Evolutionary conservation across 768 basidiomycete genomes (phyloP), one percentile per base, ranked within the genome.

Genomic region (Tricholoma furcatifolium): DNA sequence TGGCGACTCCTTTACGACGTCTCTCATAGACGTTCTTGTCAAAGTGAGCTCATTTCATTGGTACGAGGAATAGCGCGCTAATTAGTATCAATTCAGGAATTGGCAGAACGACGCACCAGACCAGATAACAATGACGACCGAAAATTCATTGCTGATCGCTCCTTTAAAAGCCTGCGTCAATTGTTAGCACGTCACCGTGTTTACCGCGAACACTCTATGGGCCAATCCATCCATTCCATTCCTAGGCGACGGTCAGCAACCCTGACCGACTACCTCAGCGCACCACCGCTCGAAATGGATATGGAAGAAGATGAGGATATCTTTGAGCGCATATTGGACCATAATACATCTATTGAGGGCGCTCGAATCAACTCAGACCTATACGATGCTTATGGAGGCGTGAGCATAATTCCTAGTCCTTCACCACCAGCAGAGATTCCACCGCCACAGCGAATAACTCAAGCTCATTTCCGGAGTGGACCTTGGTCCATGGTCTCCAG

Each of bases 1-100:
- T 20, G 89, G 88, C 14, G 90, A 92, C 65, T 84, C 87, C 1
- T 91, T 92, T 67, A 91, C 89, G 0, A 80, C 88, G 4, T 79
- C 85, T 0, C 65, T 92, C 45, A 70, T 91, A 53, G 89, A 91
- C 54, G 79, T 88, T 43, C 75, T 92, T 41, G 90, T 91, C 62
- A 88, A 87, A 72, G 90, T 91, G 62, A 66, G 81, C 64, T 23
- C 27, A 21, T 17, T 21, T 41, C 10, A 32, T 40, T 43, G 43
- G 14, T 42, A 38, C 21, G 9, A 17, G 45, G 6, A 18, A 11
- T 18, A 35, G 14, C 38, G 30, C 23, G 43, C 51, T 41, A 58
- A 43, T 43, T 35, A 18, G 32, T 11, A 39, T 20, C 10, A 43
- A 24, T 17, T 9, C 56, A 92, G 90, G 90, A 92, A 77, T 64